These are phyloP conservation scores for Tuber aestivum DNA, from an alignment of 495 filamentous ascomycete species.

Conservation along the genomic window DNA sequence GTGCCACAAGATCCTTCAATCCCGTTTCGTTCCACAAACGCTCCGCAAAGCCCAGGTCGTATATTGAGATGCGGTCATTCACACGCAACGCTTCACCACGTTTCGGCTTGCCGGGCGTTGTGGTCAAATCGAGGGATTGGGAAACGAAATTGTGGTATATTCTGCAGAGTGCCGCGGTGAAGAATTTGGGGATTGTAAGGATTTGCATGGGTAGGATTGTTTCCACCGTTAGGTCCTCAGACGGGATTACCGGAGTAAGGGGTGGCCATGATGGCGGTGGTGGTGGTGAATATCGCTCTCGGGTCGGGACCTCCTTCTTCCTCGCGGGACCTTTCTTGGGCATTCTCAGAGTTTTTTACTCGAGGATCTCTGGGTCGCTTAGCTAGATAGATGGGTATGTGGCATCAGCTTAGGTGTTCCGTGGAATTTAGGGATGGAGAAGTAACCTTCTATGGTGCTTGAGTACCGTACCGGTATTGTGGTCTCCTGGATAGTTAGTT, in stretches of 20 bases:
- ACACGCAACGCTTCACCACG: slow-evolving; percentile 77
- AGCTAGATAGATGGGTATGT: not conserved
- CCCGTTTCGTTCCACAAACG: slow-evolving; percentile 63
- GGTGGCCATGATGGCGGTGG: slow-evolving; percentile 65
- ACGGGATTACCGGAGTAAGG: slow-evolving; percentile 65
- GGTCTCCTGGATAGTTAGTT: not conserved
- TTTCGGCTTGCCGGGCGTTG: slow-evolving; percentile 79
- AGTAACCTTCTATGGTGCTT: slow-evolving; percentile 1
- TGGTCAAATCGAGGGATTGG: slow-evolving; percentile 64
- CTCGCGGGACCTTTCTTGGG: slow-evolving; percentile 22
- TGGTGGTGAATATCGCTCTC: slow-evolving; percentile 7
- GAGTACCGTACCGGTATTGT: not conserved
- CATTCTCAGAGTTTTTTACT: slow-evolving; percentile 10
- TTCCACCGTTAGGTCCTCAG: slow-evolving; percentile 57
- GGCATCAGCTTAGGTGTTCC: not conserved
- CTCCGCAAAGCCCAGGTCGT: slow-evolving; percentile 69
- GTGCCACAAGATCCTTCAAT: slow-evolving; percentile 51
- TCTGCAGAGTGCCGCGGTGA: slow-evolving; percentile 71
- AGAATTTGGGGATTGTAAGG: slow-evolving; percentile 69
- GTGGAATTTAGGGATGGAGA: slow-evolving; percentile 1
- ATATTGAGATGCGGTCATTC: slow-evolving; percentile 84
- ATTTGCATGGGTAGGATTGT: slow-evolving; percentile 63
- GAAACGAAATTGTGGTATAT: slow-evolving; percentile 70
- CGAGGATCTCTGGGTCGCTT: not conserved
- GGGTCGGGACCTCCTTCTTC: slow-evolving; percentile 6